Evolutionary conservation across 148 eudicot genomes (phyloP).

Genomic region (Rhododendron kiyosumense): DNA sequence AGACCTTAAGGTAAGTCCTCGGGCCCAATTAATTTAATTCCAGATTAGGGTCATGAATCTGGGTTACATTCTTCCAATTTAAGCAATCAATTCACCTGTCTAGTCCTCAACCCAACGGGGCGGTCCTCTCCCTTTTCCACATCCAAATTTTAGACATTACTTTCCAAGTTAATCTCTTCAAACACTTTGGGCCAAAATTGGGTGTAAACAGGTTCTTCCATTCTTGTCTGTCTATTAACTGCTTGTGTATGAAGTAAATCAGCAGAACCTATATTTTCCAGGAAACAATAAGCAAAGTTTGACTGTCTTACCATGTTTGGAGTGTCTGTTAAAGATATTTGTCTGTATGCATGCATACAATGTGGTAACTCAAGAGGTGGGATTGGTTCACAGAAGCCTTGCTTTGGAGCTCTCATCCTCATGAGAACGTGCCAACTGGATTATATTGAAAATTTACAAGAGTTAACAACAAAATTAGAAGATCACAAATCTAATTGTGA

Average conservation of each 20-base stretch:
- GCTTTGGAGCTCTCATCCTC: conserved; percentile 68
- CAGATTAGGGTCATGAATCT: too few relatives aligned
- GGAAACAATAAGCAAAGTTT: neutral
- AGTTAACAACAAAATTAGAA: neutral
- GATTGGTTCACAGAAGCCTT: conserved; percentile 67
- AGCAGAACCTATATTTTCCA: neutral
- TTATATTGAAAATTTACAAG: neutral
- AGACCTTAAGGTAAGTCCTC: too few relatives aligned
- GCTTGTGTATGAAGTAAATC: neutral
- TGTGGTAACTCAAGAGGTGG: conserved; percentile 89
- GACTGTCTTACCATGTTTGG: conserved; percentile 46
- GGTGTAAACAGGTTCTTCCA: neutral
- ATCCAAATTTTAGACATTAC: too few relatives aligned
- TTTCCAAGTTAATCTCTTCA: too few relatives aligned
- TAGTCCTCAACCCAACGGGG: too few relatives aligned
- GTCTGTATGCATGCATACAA: conserved; percentile 78
- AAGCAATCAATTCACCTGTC: too few relatives aligned
- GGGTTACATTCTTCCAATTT: too few relatives aligned
- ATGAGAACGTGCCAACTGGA: conserved; percentile 91
- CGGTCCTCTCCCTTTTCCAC: too few relatives aligned
- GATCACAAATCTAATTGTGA: neutral
- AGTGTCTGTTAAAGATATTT: conserved; percentile 58
- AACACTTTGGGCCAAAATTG: too few relatives aligned
- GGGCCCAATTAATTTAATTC: too few relatives aligned
- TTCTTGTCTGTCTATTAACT: neutral